Evolutionary conservation across 306 rosid genomes (phyloP), one percentile per base, ranked within the genome.

Genomic region (Lablab purpureus): DNA sequence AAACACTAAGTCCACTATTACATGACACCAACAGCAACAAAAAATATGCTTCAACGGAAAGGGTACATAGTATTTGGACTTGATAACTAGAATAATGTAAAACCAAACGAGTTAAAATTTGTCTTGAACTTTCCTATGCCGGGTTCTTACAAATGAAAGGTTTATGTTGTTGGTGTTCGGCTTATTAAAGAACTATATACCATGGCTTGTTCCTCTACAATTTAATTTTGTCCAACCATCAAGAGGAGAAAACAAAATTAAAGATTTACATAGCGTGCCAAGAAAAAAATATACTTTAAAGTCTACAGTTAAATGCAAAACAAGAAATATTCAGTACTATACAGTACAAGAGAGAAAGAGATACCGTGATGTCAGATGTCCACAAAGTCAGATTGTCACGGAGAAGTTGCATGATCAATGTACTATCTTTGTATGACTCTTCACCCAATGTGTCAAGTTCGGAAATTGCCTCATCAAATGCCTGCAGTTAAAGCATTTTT

Each of bases 351-450:
- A 67, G 68, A 65, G 47, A 73, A 23, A 40, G 62, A 69, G 79
- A 77, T 76, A 92, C 98, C 90, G 90, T 85, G 80, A 94, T 86
- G 83, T 94, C 98, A 47, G 98, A 94, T 14, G 98, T 94, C 98
- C 98, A 94, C 73, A 94, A 91, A 55, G 97, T 94, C 81, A 94
- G 87, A 80, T 94, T 94, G 88, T 94, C 97, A 23, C 97, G 91
- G 85, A 94, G 97, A 73, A 94, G 98, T 81, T 94, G 97, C 98
- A 94, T 92, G 80, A 94, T 94, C 87, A 94, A 88, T 37, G 98
- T 94, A 78, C 97, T 94, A 77, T 94, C 98, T 88, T 94, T 92
- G 96, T 94, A 94, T 30, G 98, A 94, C 74, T 94, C 98, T 87
- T 94, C 97, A 71, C 94, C 98, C 87, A 90, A 80, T 22, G 98